Evolutionary conservation across 2,329 filamentous ascomycete genomes (phyloP), one percentile per base, ranked within the genome.

Genomic region (Colletotrichum orchidophilum): DNA sequence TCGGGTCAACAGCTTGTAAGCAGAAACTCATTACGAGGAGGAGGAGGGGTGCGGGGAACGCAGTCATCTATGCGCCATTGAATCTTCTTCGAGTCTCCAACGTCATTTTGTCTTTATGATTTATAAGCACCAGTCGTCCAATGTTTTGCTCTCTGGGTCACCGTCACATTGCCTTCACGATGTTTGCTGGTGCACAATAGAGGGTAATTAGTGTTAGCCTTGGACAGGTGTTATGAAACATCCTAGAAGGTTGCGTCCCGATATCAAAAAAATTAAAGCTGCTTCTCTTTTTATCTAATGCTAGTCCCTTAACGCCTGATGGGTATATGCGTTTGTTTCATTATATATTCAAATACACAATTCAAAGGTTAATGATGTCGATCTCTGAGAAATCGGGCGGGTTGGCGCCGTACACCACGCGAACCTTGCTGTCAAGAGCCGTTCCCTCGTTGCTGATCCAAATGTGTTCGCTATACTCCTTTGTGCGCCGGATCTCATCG

Each of bases 361-460:
- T 21, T 69, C 76, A 97, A 72, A 97, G 81, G 78, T 92, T 92
- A 81, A 97, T 97, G 76, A 97, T 83, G 82, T 97, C 94, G 31
- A 96, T 86, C 81, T 97, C 94, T 0, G 93, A 95, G 79, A 97
- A 97, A 81, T 97, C 95, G 0, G 95, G 95, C 18, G 95, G 95
- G 72, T 94, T 93, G 73, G 90, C 90, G 74, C 93, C 92, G 80
- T 96, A 98, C 46, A 97, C 90, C 5, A 97, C 94, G 21, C 93
- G 90, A 33, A 90, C 90, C 80, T 94, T 95, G 66, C 91, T 93
- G 83, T 98, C 94, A 75, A 98, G 84, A 11, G 94, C 93, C 24
- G 96, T 95, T 70, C 95, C 95, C 79, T 97, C 93, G 80, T 98
- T 98, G 76, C 94, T 97, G 78, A 98, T 95, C 93, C 95, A 97